Evolutionary conservation across 371 early-diverging fungal species (phyloP).

Genomic region (Vairimorpha necatrix): DNA sequence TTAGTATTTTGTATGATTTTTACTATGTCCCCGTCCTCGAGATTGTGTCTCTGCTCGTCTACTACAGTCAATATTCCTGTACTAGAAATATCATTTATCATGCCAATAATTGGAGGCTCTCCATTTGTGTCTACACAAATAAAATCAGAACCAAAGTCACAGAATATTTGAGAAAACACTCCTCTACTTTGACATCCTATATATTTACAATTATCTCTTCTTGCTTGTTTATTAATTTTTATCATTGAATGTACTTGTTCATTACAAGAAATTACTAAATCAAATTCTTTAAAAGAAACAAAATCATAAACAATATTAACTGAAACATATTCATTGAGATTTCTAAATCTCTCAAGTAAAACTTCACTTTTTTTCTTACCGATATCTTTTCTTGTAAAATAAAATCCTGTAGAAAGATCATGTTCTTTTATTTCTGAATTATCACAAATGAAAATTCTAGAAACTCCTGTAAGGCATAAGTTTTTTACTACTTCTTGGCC

Average conservation of each 20-base stretch:
- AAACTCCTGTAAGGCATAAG: slow-evolving; percentile 93
- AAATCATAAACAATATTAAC: slow-evolving; percentile 44
- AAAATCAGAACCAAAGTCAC: slow-evolving; percentile 87
- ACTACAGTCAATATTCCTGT: slow-evolving; percentile 64
- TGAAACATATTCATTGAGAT: slow-evolving; percentile 86
- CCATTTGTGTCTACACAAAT: slow-evolving; percentile 82
- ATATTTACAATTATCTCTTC: slow-evolving; percentile 75
- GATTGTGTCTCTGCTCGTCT: slow-evolving; percentile 61
- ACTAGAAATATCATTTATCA: slow-evolving; percentile 77
- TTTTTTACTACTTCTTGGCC: slow-evolving; percentile 99
- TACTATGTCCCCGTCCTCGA: slow-evolving; percentile 62
- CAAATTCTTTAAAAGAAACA: slow-evolving; percentile 52
- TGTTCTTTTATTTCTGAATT: slow-evolving; percentile 69
- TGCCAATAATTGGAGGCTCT: slow-evolving; percentile 81
- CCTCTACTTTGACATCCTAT: slow-evolving; percentile 84
- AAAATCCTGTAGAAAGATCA: slow-evolving; percentile 90
- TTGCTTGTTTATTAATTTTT: slow-evolving; percentile 78
- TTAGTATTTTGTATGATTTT: slow-evolving; percentile 37
- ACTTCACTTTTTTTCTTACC: slow-evolving; percentile 79
- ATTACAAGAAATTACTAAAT: slow-evolving; percentile 83
- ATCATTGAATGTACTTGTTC: slow-evolving; percentile 79
- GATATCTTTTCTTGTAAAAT: slow-evolving; percentile 76
- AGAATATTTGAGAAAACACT: slow-evolving; percentile 87
- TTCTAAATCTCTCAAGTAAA: slow-evolving; percentile 75
- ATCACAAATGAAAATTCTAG: slow-evolving; percentile 87